These are phyloP conservation scores for Pythium monospermum DNA, from an alignment of 352 stramenopile genomes.

Conservation along the genomic window DNA sequence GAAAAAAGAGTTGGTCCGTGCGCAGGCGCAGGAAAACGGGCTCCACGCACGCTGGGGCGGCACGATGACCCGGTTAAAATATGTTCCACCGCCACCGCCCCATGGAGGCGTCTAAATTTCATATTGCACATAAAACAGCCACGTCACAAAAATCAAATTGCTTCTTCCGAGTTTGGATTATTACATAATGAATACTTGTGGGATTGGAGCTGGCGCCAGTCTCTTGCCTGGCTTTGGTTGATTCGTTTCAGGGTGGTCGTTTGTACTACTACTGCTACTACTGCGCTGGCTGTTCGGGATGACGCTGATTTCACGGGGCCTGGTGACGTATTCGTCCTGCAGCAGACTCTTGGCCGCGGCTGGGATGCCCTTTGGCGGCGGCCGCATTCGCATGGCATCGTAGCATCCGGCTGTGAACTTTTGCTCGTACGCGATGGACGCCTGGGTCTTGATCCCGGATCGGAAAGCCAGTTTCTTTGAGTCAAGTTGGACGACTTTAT, in stretches of 20 bases:
- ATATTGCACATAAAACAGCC: constrained; percentile 16
- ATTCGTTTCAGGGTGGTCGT: constrained; percentile 6
- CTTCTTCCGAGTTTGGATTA: too few species aligned
- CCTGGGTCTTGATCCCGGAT: constrained; percentile 49
- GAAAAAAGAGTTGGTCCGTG: constrained; percentile 65
- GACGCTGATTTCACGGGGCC: constrained; percentile 51
- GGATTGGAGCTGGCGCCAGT: constrained; percentile 33
- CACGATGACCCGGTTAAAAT: constrained; percentile 51
- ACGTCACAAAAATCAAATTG: neutral
- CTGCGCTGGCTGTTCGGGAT: constrained; percentile 32
- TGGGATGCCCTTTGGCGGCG: constrained; percentile 39
- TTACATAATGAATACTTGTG: constrained; percentile 73
- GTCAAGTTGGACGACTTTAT: constrained; percentile 20
- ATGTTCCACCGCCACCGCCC: constrained; percentile 43
- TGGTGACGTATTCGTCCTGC: constrained; percentile 66
- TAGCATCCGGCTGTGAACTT: constrained; percentile 31
- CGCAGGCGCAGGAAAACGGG: constrained; percentile 61
- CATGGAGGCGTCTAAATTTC: neutral
- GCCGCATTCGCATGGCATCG: constrained; percentile 29
- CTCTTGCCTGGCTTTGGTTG: constrained; percentile 36
- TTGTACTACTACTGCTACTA: neutral
- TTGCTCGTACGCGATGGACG: constrained; percentile 60
- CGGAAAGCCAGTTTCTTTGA: constrained; percentile 9
- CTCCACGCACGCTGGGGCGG: constrained; percentile 60
- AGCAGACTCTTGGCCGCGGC: constrained; percentile 45